Percentiles rank a stretch among this genome's conserved stretches.
Evolutionary conservation across 371 early-diverging fungal genomes (phyloP).

Genomic region (Rhizopus sp.): DNA sequence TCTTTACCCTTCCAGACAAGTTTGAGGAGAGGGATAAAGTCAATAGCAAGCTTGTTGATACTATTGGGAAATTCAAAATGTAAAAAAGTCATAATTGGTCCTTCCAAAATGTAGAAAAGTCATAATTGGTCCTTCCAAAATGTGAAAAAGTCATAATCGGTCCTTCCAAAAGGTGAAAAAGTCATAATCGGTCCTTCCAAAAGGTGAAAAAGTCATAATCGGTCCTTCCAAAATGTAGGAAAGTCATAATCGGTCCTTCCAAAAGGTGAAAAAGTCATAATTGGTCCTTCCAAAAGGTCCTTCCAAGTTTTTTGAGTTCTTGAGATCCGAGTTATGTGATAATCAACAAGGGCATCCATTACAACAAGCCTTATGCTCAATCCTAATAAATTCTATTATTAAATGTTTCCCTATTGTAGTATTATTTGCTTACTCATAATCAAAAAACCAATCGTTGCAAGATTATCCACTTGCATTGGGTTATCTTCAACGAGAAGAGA

Average conservation of each 20-base stretch:
- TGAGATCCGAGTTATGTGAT: slow-evolving; percentile 6
- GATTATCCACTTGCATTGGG: slow-evolving; percentile 7
- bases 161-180: no score
- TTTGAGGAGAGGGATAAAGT: slow-evolving; percentile 8
- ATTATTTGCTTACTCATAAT: slow-evolving; percentile 12
- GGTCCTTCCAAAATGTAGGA: no score
- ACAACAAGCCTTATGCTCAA: slow-evolving; percentile 7
- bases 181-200: no score
- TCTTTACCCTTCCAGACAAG: slow-evolving; percentile 11
- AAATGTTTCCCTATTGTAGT: slow-evolving; percentile 1
- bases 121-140: no score
- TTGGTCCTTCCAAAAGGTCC: no score
- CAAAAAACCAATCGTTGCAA: slow-evolving; percentile 8
- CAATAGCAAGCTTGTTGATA: slow-evolving; percentile 2
- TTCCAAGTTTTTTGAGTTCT: slow-evolving; percentile 11
- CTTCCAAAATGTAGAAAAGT: no score
- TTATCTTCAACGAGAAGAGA: slow-evolving; percentile 2
- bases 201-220: no score
- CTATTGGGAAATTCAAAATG: slow-evolving; percentile 4
- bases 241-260: no score
- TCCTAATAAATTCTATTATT: slow-evolving; percentile 3
- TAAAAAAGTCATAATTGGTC: no score
- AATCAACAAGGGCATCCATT: slow-evolving; percentile 6
- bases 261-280: no score
- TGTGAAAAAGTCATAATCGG: no score